Base-by-base conservation (phyloP, 352 stramenopile genomes). In the Phytophthora tentaculata region DNA sequence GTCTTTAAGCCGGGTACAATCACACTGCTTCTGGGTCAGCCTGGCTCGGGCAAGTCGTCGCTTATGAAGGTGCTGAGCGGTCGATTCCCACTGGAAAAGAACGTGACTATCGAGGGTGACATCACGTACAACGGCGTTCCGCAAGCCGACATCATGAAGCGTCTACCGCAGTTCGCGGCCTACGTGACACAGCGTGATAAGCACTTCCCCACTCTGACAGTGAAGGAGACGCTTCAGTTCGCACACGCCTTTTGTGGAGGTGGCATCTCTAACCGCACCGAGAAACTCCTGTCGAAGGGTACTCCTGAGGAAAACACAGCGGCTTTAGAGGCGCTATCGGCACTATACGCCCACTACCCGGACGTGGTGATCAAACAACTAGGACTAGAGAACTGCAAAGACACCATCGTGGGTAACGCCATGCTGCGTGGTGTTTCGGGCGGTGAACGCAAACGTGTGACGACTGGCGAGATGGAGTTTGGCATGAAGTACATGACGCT, bases 401-500 rank as follows among this genome's bases (percentile, higher is more conserved):
- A 86, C 61, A 90, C 81, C 14, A 84, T 90, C 23, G 74, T 90
- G 7, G 82, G 83, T 17, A 69, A 87, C 45, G 72, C 52, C 1
- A 77, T 90, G 54, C 54, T 81, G 14, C 77, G 82, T 17, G 84
- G 84, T 14, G 74, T 92, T 6, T 91, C 81, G 0, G 85, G 86
- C 13, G 85, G 86, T 3, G 83, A 94, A 47, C 73, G 81, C 26
- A 91, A 90, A 59, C 83, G 86, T 10, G 83, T 93, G 35, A 93
- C 84, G 7, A 84, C 76, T 9, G 85, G 84, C n/a, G 82, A 94
- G 76, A 98, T 99, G 84, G 73, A 96, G 48, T 86, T 94, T 50
- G 76, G 79, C 35, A 75, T 80, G 52, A 83, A 87, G 66, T 86
- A 82, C 58, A 78, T 97, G 41, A 74, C 84, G n/a, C 86, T 95